Conservation (phyloP, 73 alveolate species). For the Paramecium caudatum region DNA sequence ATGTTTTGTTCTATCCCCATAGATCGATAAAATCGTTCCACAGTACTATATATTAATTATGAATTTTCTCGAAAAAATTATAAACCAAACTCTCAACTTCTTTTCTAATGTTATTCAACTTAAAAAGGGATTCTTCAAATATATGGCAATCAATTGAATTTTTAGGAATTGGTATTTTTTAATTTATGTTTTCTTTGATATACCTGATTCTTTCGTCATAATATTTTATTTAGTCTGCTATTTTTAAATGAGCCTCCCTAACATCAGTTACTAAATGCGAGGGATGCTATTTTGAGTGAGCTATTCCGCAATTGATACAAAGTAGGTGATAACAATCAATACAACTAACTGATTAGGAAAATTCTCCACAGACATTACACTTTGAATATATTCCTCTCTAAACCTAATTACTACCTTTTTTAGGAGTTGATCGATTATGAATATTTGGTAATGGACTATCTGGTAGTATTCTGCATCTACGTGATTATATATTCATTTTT, state of each 20-base stretch:
- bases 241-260: neutral
- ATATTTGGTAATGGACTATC: neutral
- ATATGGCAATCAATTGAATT: neutral
- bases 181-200: neutral
- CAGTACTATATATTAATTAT: neutral
- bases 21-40: conserved; percentile 29
- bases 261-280: neutral
- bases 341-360: conserved; percentile 4
- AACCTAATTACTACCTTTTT: neutral
- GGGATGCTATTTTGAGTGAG: conserved; percentile 5
- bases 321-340: conserved; percentile 18
- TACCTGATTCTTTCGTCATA: conserved; percentile 18
- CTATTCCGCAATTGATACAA: conserved; percentile 50
- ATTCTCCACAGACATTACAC: neutral
- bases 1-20: conserved; percentile 14
- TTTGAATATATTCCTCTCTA: neutral
- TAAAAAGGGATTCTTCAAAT: conserved; percentile 9
- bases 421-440: conserved; percentile 36
- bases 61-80: conserved; percentile 31
- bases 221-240: conserved; percentile 20
- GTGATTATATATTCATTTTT: no score
- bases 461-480: no score
- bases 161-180: conserved; percentile 6
- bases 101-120: neutral
- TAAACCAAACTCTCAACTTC: neutral